Evolutionary conservation across 1,284 basidiomycete species (phyloP).

Genomic region (Boletus smithii): DNA sequence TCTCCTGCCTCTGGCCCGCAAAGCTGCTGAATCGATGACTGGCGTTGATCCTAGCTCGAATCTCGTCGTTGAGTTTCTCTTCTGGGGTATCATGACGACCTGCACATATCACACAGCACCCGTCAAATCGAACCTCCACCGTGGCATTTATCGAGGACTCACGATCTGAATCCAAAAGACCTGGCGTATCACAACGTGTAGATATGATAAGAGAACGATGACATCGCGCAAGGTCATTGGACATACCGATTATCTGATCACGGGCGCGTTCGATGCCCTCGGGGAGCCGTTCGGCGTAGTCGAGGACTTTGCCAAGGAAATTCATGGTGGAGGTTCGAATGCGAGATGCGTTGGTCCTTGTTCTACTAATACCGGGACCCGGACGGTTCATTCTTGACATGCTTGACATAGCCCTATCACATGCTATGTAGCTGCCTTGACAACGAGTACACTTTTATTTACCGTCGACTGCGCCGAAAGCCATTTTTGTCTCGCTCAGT

Average conservation of each 20-base stretch:
- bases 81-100: slow-evolving; percentile 74
- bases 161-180: slow-evolving; percentile 59
- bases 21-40: slow-evolving; percentile 85
- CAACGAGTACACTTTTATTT: no score
- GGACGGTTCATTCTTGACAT: no score
- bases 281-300: slow-evolving; percentile 35
- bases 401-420: not conserved
- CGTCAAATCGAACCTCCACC: slow-evolving; percentile 1
- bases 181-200: slow-evolving; percentile 32
- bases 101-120: slow-evolving; percentile 20
- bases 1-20: slow-evolving; percentile 64
- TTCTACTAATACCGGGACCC: no score
- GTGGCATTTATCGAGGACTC: slow-evolving; percentile 22
- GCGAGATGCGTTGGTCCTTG: not conserved
- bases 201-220: not conserved
- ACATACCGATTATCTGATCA: slow-evolving; percentile 49
- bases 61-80: slow-evolving; percentile 63
- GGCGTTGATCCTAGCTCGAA: slow-evolving; percentile 69
- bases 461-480: no score
- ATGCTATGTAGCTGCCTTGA: no score
- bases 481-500: no score
- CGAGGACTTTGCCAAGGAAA: slow-evolving; percentile 34
- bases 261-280: slow-evolving; percentile 49
- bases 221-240: not conserved
- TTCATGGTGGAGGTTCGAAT: slow-evolving; percentile 26